Conservation (phyloP, 2,329 filamentous ascomycete genomes). For the Coleophoma cylindrospora region DNA sequence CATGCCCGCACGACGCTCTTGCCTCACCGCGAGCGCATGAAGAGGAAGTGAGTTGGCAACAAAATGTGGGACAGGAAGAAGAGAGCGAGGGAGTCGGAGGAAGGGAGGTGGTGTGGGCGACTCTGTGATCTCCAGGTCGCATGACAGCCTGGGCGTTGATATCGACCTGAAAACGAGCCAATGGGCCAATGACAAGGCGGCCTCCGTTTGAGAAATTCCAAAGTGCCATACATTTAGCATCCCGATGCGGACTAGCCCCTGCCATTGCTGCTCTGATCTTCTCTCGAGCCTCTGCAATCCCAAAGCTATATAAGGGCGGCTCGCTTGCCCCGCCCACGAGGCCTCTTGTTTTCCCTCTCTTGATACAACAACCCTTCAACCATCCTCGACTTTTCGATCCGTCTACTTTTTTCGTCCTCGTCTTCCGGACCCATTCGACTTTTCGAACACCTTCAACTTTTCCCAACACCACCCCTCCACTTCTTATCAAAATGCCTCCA, state of each 20-base stretch:
- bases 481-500: slow-evolving; percentile 50
- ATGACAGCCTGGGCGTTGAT: not conserved
- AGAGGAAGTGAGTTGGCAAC: not conserved
- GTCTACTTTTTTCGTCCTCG: not conserved
- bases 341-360: not conserved
- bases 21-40: not conserved
- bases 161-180: no score
- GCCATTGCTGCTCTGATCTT: slow-evolving; percentile 4
- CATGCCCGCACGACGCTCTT: not conserved
- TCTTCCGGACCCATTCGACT: not conserved
- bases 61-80: not conserved
- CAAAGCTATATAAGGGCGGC: no score
- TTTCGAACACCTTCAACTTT: not conserved
- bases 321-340: slow-evolving; percentile 4
- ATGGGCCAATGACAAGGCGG: not conserved
- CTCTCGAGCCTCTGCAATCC: not conserved
- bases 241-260: not conserved
- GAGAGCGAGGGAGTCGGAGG: not conserved
- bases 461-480: not conserved
- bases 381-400: not conserved
- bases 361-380: not conserved
- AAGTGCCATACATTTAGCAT: not conserved
- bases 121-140: not conserved
- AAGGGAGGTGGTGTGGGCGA: not conserved
- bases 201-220: slow-evolving; percentile 4